Percentiles rank a stretch among this genome's conserved stretches.
Evolutionary conservation across 2,329 filamentous ascomycete species (phyloP).

Genomic region (Sordariomycetes sp.): DNA sequence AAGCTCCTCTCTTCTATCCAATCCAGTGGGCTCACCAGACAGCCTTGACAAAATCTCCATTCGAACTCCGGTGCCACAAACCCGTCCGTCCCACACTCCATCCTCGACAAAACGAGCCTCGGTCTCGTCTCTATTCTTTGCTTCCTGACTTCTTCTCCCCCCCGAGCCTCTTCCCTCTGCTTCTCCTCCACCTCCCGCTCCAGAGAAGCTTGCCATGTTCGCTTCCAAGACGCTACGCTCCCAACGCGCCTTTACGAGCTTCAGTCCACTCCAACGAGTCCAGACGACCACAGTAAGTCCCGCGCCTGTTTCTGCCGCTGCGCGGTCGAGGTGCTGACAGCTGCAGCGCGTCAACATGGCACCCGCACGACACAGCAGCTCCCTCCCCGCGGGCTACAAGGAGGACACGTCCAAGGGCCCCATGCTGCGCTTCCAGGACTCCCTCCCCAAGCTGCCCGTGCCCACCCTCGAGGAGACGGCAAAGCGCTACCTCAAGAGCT

Average conservation of each 20-base stretch:
- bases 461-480: slow-evolving; percentile 77
- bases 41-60: too few relatives aligned
- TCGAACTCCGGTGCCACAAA: neutral
- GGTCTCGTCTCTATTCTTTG: neutral
- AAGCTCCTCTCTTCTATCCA: neutral
- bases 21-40: neutral
- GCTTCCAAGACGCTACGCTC: slow-evolving; percentile 17
- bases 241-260: slow-evolving; percentile 19
- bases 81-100: neutral
- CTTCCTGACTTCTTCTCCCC: neutral
- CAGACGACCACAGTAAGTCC: slow-evolving; percentile 12
- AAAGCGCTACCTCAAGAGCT: slow-evolving; percentile 68
- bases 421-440: slow-evolving; percentile 80
- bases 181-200: slow-evolving; percentile 5
- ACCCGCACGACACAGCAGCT: slow-evolving; percentile 4
- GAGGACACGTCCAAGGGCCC: slow-evolving; percentile 72
- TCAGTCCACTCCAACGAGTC: slow-evolving; percentile 20
- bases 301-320: too few relatives aligned
- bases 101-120: neutral
- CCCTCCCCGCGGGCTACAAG: slow-evolving; percentile 52
- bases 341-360: slow-evolving; percentile 3
- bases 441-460: slow-evolving; percentile 70
- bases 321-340: too few relatives aligned
- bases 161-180: slow-evolving; percentile 4
- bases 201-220: slow-evolving; percentile 26